Conservation (phyloP, 176 grass and related monocot genomes). For the Guadua angustifolia region DNA sequence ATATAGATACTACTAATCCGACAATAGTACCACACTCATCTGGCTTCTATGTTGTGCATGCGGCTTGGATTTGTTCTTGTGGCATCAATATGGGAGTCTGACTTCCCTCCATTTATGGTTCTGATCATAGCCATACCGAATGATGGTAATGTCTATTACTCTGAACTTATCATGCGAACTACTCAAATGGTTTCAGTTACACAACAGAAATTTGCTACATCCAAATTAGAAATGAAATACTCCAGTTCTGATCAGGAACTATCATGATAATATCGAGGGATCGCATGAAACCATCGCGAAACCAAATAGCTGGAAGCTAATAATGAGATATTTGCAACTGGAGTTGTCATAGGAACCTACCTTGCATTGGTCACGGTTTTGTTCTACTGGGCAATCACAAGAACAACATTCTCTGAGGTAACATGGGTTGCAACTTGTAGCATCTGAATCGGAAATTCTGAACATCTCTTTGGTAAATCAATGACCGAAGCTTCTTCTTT, state of each 20-base stretch:
- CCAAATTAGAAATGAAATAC: neutral
- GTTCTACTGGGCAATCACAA: conserved; percentile 72
- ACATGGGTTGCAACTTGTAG: neutral
- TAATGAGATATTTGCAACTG: conserved; percentile 79
- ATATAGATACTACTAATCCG: neutral
- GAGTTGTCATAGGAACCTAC: conserved; percentile 78
- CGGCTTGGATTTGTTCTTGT: conserved; percentile 86
- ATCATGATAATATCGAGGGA: conserved; percentile 96
- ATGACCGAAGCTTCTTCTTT: neutral
- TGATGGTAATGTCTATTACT: conserved; percentile 57
- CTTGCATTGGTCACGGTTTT: conserved; percentile 77
- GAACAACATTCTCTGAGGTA: conserved; percentile 83
- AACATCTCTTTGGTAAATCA: neutral
- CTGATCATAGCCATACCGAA: conserved; percentile 85
- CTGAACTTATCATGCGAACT: conserved; percentile 30
- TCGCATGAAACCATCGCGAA: conserved; percentile 65
- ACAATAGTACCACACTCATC: neutral
- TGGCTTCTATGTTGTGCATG: neutral
- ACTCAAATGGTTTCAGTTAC: neutral
- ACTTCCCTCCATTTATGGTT: conserved; percentile 96
- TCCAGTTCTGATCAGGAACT: conserved; percentile 54
- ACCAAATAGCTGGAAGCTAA: conserved; percentile 83
- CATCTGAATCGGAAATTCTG: neutral
- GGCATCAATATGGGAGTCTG: conserved; percentile 78
- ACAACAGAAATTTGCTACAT: neutral